A percentile compares a stretch with the other conserved stretches of the same genome.
Evolutionary conservation across 257 asterid species (phyloP).

Genomic region (Nicotiana sylvestris): DNA sequence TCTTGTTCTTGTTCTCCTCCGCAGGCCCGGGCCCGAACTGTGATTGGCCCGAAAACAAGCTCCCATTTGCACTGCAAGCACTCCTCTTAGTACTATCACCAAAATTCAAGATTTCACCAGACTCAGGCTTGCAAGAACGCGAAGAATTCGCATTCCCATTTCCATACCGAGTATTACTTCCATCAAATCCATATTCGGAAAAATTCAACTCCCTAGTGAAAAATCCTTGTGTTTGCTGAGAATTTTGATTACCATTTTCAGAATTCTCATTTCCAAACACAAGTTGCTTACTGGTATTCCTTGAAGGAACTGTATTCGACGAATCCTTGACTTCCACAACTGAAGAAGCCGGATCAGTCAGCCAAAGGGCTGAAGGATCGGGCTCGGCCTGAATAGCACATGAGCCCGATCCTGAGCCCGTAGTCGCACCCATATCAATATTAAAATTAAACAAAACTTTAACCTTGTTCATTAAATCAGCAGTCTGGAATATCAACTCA

Average conservation of each 20-base stretch:
- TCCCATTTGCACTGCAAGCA: constrained; percentile 25
- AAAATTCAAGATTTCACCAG: constrained; percentile 55
- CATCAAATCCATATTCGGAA: constrained; percentile 43
- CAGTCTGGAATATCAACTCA: constrained; percentile 57
- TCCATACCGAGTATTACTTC: constrained; percentile 26
- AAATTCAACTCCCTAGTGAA: constrained; percentile 45
- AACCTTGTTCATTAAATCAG: constrained; percentile 77
- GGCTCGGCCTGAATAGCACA: constrained; percentile 45
- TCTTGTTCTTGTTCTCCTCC: constrained; percentile 29
- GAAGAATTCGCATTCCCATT: constrained; percentile 7
- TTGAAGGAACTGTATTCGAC: constrained; percentile 20
- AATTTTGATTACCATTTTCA: constrained; percentile 37
- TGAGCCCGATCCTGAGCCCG: constrained; percentile 44
- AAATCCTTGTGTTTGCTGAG: constrained; percentile 31
- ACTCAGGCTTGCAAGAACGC: constrained; percentile 44
- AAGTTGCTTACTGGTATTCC: constrained; percentile 25
- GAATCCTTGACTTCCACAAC: constrained; percentile 37
- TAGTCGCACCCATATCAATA: constrained; percentile 38
- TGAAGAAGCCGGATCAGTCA: constrained; percentile 51
- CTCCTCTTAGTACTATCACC: constrained; percentile 38
- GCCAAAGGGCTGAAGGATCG: constrained; percentile 65
- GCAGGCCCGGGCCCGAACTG: background rate
- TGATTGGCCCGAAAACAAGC: constrained; percentile 33
- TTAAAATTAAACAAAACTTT: constrained; percentile 57
- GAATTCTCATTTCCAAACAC: constrained; percentile 36